These are phyloP conservation scores for Annulohypoxylon stygium DNA, from an alignment of 495 filamentous ascomycete species.

Conservation along the genomic window DNA sequence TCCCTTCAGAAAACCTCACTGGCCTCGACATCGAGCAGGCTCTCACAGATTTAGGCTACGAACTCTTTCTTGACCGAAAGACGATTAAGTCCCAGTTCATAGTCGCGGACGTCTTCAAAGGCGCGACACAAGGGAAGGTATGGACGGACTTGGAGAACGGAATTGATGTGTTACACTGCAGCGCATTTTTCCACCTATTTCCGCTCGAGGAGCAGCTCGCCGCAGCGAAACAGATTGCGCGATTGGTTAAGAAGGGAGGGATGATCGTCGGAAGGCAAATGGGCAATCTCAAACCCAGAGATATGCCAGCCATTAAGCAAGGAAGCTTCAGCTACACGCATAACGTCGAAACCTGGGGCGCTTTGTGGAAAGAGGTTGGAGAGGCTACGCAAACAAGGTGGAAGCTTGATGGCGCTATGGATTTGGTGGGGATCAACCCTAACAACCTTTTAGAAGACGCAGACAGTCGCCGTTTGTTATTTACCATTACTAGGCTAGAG, in stretches of 20 bases:
- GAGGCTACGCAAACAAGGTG: constrained; percentile 60
- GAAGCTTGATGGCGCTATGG: constrained; percentile 53
- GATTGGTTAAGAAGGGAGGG: constrained; percentile 57
- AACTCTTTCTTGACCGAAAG: constrained; percentile 64
- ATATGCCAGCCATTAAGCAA: constrained; percentile 44
- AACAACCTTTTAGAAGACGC: constrained; percentile 24
- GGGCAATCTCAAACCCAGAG: constrained; percentile 54
- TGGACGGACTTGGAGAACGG: constrained; percentile 55
- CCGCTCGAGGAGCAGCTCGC: constrained; percentile 59
- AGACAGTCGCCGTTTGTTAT: constrained; percentile 31
- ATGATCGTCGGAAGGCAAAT: constrained; percentile 65
- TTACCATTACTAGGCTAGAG: constrained; percentile 34
- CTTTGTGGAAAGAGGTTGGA: constrained; percentile 66
- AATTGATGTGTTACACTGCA: constrained; percentile 65
- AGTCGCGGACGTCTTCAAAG: constrained; percentile 65
- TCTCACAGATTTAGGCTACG: constrained; percentile 68
- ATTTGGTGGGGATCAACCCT: constrained; percentile 39
- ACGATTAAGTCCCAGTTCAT: constrained; percentile 63
- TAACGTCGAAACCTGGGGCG: constrained; percentile 59
- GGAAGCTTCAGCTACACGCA: constrained; percentile 60
- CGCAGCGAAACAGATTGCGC: constrained; percentile 57
- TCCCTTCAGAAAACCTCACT: constrained; percentile 53
- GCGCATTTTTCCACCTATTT: constrained; percentile 71
- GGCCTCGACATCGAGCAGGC: constrained; percentile 62
- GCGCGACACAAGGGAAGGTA: constrained; percentile 48